Evolutionary conservation across 768 basidiomycete genomes (phyloP), one percentile per base, ranked within the genome.

Genomic region (Suillus tomentosus): DNA sequence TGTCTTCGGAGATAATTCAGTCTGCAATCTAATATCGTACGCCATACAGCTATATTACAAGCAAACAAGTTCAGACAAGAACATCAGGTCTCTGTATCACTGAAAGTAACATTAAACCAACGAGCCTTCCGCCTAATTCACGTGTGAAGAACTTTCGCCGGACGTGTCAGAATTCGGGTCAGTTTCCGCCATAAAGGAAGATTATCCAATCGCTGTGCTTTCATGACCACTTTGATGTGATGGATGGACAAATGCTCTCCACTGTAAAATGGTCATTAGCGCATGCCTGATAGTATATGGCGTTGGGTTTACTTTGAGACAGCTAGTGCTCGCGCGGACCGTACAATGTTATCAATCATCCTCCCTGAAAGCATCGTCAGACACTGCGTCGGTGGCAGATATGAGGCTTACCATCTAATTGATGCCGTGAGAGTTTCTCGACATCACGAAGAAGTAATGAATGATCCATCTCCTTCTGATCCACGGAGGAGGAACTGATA

Each of bases 141-240:
- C 24, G 5, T 27, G 15, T 17, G 57, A 24, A 58, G 39, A 40
- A 19, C 56, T 24, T 58, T 58, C 11, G 40, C 40, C 6, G 40
- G 39, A 58, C 27, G 57, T 27, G 17, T 58, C 57, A 58, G 27
- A 19, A 42, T 10, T 3, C 40, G 17, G 17, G 39, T 42, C 24
- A 58, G 2, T 24, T 42, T 58, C 24, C 40, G 40, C 39, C 57
- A 27, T 27, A 58, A 42, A 7, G 57, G 40, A 27, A 27, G 24
- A 27, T 27, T 7, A 42, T 58, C 40, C 40, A 42, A 40, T 42
- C 36, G 39, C 14, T 42, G 39, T 24, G 24, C 24, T 17, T 58
- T 27, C 57, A 58, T 58, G 8, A 58, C 57, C 40, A 42, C 17
- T 37, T 58, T 58, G 40, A 58, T 11, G 17, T 58, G 57, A 6